Evolutionary conservation across 805 yeast species (phyloP), one percentile per base, ranked within the genome.

Genomic region (Starmerella geochares): DNA sequence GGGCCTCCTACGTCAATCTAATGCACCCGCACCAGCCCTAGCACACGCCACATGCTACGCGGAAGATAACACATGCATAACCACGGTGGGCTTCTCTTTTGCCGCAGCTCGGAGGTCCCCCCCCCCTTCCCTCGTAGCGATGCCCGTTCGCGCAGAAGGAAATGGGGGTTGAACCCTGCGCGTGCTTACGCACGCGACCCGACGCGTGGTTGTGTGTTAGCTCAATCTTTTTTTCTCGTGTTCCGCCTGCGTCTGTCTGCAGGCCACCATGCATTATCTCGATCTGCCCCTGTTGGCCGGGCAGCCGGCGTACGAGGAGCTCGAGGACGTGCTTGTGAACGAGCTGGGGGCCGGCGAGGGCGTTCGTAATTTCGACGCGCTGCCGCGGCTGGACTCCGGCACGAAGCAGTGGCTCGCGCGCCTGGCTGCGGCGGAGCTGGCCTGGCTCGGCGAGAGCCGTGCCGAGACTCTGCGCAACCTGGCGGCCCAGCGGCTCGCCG

Each of bases 401-500:
- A 49, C 60, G 23, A 52, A 58, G 33, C 55, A 53, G 28, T 68
- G 70, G 70, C 62, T 68, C 13, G 57, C 68, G 1, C 36, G 53
- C 11, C 29, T 69, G 7, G 57, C 65, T 8, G 55, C 61, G 7
- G 49, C 58, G 11, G 62, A 65, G 1, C 58, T 84, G 44, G 53
- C 58, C 0, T 76, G 83, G 79, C 57, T 76, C 1, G 67, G 63
- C 1, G 69, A 64, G 0, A 60, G 33, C 2, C n/a, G 2, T 2
- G 60, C 51, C 31, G 67, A 65, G 17, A 46, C 60, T 3, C 69
- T 88, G 11, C 65, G 77, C 54, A 71, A 76, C 27, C 64, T 71
- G 46, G 79, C 92, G 0, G 75, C 94, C 16, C 58, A 71, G 20
- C 64, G 95, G 38, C 71, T 90, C 23, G 76, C 94, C 0, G 92